These are phyloP conservation scores for Carex parvula DNA, from an alignment of 176 grass and related monocot species.

Conservation along the genomic window DNA sequence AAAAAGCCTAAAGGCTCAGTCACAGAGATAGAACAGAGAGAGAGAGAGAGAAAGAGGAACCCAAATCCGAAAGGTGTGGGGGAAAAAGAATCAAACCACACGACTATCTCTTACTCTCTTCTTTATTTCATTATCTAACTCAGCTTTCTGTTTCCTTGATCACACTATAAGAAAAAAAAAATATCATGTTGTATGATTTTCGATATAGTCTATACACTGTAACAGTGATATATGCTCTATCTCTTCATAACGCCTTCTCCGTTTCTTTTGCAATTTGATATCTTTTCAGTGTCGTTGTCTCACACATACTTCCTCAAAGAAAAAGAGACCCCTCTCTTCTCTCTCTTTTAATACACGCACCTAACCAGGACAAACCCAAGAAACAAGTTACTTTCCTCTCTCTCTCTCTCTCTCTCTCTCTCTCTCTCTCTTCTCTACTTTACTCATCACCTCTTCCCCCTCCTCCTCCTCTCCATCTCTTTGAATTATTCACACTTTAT, in stretches of 20 bases:
- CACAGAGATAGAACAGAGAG: background rate
- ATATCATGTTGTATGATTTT: background rate
- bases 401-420: too few species aligned
- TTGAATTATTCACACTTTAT: slow-evolving; percentile 11
- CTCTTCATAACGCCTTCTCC: slow-evolving; percentile 7
- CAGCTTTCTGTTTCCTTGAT: slow-evolving; percentile 18
- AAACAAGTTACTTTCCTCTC: slow-evolving; percentile 60
- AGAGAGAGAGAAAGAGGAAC: slow-evolving; percentile 33
- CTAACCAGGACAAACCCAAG: slow-evolving; percentile 52
- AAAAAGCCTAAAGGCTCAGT: slow-evolving; percentile 12
- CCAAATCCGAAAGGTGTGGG: slow-evolving; percentile 53
- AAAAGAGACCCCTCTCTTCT: slow-evolving; percentile 19
- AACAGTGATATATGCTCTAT: slow-evolving; percentile 11
- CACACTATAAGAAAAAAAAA: background rate
- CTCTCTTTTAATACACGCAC: slow-evolving; percentile 49
- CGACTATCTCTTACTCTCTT: slow-evolving; percentile 25
- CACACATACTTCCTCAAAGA: slow-evolving; percentile 40
- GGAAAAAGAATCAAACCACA: slow-evolving; percentile 72
- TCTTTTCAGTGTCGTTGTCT: slow-evolving; percentile 67
- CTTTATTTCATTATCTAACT: slow-evolving; percentile 20
- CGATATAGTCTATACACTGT: slow-evolving; percentile 21
- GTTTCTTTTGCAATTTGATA: slow-evolving; percentile 15
- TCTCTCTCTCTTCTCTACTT: slow-evolving; percentile 13
- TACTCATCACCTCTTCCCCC: background rate
- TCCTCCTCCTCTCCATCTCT: background rate